Evolutionary conservation across 129 eudicot species (phyloP), one percentile per base, ranked within the genome.

Genomic region (Flaveria robusta): DNA sequence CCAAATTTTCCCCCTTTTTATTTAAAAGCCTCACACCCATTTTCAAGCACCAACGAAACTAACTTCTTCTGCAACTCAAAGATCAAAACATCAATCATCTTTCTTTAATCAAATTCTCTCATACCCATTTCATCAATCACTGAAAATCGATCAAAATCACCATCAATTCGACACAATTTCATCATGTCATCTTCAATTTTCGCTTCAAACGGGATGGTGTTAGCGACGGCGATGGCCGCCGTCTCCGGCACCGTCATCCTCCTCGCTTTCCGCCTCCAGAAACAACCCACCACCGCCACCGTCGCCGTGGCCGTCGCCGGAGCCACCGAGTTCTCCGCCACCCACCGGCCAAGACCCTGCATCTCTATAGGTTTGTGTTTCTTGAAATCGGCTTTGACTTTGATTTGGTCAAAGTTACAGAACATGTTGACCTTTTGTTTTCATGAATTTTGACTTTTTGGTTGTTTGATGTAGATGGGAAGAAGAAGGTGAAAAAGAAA

Each of bases 181-280:
- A 55, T 29, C 39, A 45, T 18, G 76, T 82, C 89, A 85, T 79
- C 91, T 56, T 82, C 93, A 11, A 72, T 74, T 74, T 63, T 90
- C 59, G 80, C 78, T 55, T 86, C 88, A 5, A 34, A 34, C 39
- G 39, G 39, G 39, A 34, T 34, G 39, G 39, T 34, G 39, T 34
- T 34, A 34, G 94, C 86, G 69, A 91, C 97, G 7, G 92, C 90
- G 76, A 83, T 91, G 90, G 97, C 94, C 4, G 90, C 94, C 19
- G 88, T 87, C 56, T 91, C 97, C 68, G 97, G 97, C 72, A 88
- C 91, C 74, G 82, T 85, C 8, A 72, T 88, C 68, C 85, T 91
- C 68, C 89, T 91, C 42, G 87, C 88, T 66, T 51, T 85, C 51
- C 87, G 87, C 43, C 84, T 74, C 68, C 94, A 88, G 37, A 91